Percentiles rank a stretch among this genome's conserved stretches.
Evolutionary conservation across 2,329 filamentous ascomycete genomes (phyloP).

Genomic region (Trichophyton schoenleinii): DNA sequence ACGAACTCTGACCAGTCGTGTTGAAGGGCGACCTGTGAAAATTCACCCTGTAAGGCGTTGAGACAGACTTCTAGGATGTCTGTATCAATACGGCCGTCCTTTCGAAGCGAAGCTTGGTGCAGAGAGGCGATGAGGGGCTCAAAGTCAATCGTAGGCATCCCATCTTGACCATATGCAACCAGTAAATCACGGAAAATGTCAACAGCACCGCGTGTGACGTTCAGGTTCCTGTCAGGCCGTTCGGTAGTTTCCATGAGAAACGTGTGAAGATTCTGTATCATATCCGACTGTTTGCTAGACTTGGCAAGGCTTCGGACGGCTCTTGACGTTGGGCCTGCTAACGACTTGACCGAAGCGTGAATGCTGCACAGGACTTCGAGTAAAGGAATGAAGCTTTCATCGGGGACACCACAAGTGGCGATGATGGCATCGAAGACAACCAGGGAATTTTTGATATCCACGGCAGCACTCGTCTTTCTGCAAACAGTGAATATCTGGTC

Average conservation of each 20-base stretch:
- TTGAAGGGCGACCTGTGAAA: conserved; percentile 20
- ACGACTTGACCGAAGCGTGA: conserved; percentile 32
- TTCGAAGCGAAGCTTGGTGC: conserved; percentile 22
- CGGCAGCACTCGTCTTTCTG: conserved; percentile 29
- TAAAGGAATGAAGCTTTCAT: conserved; percentile 26
- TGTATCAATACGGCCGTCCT: conserved; percentile 28
- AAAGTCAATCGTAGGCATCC: conserved; percentile 28
- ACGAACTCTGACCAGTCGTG: conserved; percentile 21
- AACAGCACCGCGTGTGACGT: conserved; percentile 30
- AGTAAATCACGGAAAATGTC: conserved; percentile 31
- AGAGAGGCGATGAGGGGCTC: conserved; percentile 27
- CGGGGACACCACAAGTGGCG: conserved; percentile 28
- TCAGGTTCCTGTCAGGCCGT: conserved; percentile 27
- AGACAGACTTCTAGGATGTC: conserved; percentile 31
- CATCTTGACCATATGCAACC: conserved; percentile 28
- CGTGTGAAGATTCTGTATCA: conserved; percentile 26
- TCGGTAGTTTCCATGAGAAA: conserved; percentile 26
- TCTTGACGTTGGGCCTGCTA: conserved; percentile 32
- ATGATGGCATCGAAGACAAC: conserved; percentile 33
- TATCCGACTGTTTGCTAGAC: conserved; percentile 27
- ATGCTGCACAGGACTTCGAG: conserved; percentile 34
- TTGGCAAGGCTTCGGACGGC: conserved; percentile 32
- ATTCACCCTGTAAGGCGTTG: conserved; percentile 30
- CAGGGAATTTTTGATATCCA: conserved; percentile 32
- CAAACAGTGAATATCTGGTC: conserved; percentile 29